Percentiles rank a stretch among this genome's conserved stretches.
Conservation (phyloP, 78 protist species). For the Dictyostelium intermedium region DNA sequence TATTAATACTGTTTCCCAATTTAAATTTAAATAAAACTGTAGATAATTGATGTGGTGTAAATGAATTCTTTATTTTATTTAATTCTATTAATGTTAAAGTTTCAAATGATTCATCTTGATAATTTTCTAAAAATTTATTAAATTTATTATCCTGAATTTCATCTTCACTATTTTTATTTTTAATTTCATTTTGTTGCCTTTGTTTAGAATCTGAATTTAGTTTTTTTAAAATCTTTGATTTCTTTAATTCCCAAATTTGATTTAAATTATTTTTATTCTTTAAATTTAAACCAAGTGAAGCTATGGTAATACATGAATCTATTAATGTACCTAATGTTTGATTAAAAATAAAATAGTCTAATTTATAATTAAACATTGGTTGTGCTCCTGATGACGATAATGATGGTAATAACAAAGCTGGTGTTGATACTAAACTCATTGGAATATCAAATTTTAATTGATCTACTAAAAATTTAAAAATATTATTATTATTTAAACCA, state of each 20-base stretch:
- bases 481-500: not conserved
- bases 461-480: not conserved
- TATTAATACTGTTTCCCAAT: not conserved
- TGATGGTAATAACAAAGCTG: not conserved
- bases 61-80: not conserved
- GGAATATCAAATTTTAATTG: not conserved
- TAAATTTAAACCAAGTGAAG: not conserved
- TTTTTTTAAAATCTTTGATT: not conserved
- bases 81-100: not conserved
- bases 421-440: not conserved
- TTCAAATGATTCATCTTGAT: not conserved
- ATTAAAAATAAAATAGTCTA: not conserved
- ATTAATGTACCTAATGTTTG: not conserved
- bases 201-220: not conserved
- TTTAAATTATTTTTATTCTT: not conserved
- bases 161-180: not conserved
- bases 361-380: not conserved
- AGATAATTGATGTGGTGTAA: not conserved
- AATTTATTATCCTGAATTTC: not conserved
- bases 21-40: not conserved
- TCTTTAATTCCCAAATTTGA: not conserved
- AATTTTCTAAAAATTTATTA: not conserved
- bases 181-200: not conserved
- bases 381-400: not conserved
- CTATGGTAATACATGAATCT: not conserved